Conservation (phyloP, 2,329 filamentous ascomycete species). For the Colletotrichum nymphaeae region DNA sequence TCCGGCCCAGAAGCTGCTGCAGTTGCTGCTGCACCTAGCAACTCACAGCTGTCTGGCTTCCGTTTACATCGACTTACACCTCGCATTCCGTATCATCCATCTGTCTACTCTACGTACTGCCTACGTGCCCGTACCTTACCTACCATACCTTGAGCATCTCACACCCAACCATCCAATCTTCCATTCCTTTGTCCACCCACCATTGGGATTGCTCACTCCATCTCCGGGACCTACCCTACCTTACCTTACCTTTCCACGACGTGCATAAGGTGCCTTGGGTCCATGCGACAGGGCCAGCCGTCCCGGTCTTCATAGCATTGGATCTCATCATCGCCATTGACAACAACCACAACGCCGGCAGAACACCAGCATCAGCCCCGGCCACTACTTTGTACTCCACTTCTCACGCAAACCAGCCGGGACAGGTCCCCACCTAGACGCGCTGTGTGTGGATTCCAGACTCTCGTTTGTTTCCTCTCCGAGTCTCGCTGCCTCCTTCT, state of each 20-base stretch:
- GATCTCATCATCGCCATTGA: background rate
- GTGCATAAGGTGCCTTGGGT: background rate
- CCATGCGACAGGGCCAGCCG: background rate
- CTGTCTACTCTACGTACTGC: background rate
- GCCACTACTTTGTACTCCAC: slow-evolving; percentile 3
- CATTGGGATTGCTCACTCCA: background rate
- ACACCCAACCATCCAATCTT: background rate
- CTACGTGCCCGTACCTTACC: background rate
- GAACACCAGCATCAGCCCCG: background rate
- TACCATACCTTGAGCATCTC: background rate
- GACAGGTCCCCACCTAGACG: background rate
- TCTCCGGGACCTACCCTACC: background rate
- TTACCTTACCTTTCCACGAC: background rate
- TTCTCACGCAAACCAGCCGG: slow-evolving; percentile 19
- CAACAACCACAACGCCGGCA: background rate
- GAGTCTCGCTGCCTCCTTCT: background rate
- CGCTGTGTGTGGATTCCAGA: background rate
- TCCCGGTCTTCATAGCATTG: background rate
- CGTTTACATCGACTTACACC: slow-evolving; percentile 17
- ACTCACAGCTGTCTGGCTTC: background rate
- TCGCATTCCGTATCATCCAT: background rate
- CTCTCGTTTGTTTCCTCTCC: background rate
- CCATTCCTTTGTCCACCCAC: background rate
- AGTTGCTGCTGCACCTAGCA: background rate
- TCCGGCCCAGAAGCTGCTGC: slow-evolving; percentile 16